Evolutionary conservation across 2,329 filamentous ascomycete species (phyloP).

Genomic region (Penicillium janthinellum): DNA sequence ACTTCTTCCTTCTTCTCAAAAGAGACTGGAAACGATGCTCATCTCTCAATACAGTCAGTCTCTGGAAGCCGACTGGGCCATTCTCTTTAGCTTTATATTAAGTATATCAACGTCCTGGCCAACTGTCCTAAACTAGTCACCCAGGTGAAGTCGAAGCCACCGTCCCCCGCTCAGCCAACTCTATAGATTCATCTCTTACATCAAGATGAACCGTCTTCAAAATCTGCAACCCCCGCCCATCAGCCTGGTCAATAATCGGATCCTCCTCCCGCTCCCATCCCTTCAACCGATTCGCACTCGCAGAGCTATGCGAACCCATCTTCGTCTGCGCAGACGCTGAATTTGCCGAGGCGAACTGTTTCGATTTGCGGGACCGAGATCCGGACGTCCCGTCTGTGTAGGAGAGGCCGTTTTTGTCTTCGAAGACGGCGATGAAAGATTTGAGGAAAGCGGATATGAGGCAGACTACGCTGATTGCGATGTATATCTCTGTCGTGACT

Average conservation of each 20-base stretch:
- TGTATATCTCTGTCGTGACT: conserved; percentile 17
- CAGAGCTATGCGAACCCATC: background rate
- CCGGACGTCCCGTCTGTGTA: conserved; percentile 8
- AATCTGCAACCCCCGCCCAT: conserved; percentile 10
- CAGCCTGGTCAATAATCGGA: conserved; percentile 7
- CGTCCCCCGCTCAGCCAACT: conserved; percentile 5
- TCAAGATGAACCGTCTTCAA: conserved; percentile 13
- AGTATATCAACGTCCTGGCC: background rate
- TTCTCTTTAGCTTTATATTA: background rate
- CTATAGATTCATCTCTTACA: conserved; percentile 14
- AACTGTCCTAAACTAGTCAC: background rate
- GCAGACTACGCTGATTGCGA: conserved; percentile 15
- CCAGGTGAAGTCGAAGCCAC: background rate
- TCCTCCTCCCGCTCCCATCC: conserved; percentile 16
- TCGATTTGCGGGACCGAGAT: conserved; percentile 7
- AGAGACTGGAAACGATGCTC: too few relatives aligned
- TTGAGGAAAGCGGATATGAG: conserved; percentile 19
- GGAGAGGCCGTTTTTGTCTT: conserved; percentile 8
- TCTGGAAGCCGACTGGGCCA: background rate
- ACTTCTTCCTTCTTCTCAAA: too few relatives aligned
- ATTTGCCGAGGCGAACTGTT: background rate
- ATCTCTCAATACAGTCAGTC: too few relatives aligned
- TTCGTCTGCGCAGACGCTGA: background rate
- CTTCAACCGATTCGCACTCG: background rate
- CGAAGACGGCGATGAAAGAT: conserved; percentile 14